A percentile compares a stretch with the other conserved stretches of the same genome.
Conservation (phyloP, 1,284 basidiomycete species). For the Naganishia sp. region DNA sequence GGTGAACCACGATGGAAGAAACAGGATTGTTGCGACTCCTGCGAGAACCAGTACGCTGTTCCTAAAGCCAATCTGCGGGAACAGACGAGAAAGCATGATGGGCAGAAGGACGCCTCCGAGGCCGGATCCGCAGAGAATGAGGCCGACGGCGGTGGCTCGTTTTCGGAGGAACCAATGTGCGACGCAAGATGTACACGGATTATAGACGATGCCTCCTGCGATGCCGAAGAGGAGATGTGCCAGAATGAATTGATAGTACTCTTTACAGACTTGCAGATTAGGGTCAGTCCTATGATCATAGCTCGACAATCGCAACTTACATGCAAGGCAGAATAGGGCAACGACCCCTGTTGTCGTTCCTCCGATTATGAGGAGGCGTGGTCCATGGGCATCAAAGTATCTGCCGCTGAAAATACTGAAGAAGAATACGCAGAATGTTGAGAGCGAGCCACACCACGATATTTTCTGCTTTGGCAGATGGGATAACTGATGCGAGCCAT, state of each 20-base stretch:
- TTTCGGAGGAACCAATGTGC: conserved; percentile 50
- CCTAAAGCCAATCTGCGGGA: conserved; percentile 42
- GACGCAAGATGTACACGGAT: conserved; percentile 46
- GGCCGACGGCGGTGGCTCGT: conserved; percentile 45
- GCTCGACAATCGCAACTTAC: conserved; percentile 35
- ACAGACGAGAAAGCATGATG: conserved; percentile 45
- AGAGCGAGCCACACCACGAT: conserved; percentile 49
- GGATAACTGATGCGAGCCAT: conserved; percentile 42
- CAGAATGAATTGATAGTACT: conserved; percentile 51
- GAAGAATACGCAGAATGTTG: conserved; percentile 43
- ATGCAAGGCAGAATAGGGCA: conserved; percentile 46
- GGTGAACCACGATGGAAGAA: conserved; percentile 46
- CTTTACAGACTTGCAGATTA: conserved; percentile 40
- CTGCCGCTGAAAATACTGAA: conserved; percentile 45
- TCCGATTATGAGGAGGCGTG: conserved; percentile 38
- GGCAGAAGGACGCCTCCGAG: conserved; percentile 50
- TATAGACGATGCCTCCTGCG: conserved; percentile 44
- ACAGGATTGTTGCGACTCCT: conserved; percentile 46
- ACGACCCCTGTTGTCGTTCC: conserved; percentile 40
- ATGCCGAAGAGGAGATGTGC: conserved; percentile 46
- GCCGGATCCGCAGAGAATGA: conserved; percentile 47
- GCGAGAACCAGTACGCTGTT: conserved; percentile 48
- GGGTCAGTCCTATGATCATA: background rate
- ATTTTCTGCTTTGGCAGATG: conserved; percentile 44
- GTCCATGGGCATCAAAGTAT: conserved; percentile 50